These are phyloP conservation scores for Cercospora zeae-maydis DNA, from an alignment of 2,329 filamentous ascomycete genomes.

Conservation along the genomic window DNA sequence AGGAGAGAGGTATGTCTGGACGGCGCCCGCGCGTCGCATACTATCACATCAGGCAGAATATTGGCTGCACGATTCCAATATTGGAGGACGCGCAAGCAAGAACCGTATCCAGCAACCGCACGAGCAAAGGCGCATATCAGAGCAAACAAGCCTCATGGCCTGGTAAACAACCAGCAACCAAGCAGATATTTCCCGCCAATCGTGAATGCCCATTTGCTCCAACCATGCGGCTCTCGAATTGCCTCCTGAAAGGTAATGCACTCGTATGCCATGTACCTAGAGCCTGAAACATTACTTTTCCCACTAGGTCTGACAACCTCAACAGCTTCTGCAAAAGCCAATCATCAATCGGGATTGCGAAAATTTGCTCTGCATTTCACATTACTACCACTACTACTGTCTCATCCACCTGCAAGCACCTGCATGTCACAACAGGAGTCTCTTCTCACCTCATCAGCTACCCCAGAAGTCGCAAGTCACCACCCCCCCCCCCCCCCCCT, in stretches of 20 bases:
- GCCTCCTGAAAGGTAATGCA: not conserved
- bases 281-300: not conserved
- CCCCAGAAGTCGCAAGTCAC: too few species aligned
- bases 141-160: not conserved
- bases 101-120: not conserved
- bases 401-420: not conserved
- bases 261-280: not conserved
- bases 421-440: not conserved
- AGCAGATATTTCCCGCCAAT: not conserved
- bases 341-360: not conserved
- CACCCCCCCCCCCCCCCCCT: too few species aligned
- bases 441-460: too few species aligned
- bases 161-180: not conserved
- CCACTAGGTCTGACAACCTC: not conserved
- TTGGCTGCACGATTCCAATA: not conserved
- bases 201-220: not conserved
- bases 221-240: not conserved
- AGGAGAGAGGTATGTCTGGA: not conserved
- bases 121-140: not conserved
- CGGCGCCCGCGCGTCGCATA: not conserved
- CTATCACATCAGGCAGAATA: not conserved
- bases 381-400: too few species aligned
- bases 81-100: not conserved
- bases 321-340: not conserved
- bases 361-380: not conserved